Evolutionary conservation across 805 yeast genomes (phyloP).

Genomic region (Yarrowia sp.): DNA sequence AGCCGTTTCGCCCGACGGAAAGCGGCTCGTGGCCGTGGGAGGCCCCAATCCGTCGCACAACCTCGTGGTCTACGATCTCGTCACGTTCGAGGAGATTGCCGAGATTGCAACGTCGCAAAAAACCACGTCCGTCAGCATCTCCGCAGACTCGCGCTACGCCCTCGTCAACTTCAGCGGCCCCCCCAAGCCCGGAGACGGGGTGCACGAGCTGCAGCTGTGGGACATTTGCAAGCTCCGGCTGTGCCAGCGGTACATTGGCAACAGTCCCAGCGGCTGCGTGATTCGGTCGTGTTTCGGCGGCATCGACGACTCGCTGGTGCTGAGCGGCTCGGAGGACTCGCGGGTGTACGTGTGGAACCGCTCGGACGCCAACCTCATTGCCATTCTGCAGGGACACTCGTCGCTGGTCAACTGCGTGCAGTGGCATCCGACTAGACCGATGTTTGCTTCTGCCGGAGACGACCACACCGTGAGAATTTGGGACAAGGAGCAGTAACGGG

Average conservation of each 20-base stretch:
- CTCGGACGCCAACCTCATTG: slow-evolving; percentile 63
- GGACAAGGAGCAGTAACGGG: slow-evolving; percentile 26
- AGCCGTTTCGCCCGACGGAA: slow-evolving; percentile 63
- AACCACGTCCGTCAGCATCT: slow-evolving; percentile 62
- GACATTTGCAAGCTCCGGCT: slow-evolving; percentile 59
- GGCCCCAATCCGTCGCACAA: slow-evolving; percentile 48
- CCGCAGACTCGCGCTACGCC: slow-evolving; percentile 54
- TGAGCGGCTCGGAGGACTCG: slow-evolving; percentile 86
- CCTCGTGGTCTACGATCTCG: slow-evolving; percentile 57
- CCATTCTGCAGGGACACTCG: slow-evolving; percentile 59
- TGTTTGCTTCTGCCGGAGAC: slow-evolving; percentile 85
- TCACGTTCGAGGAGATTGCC: slow-evolving; percentile 44
- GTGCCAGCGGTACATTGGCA: slow-evolving; percentile 66
- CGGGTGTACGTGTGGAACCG: slow-evolving; percentile 75
- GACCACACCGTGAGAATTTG: slow-evolving; percentile 63
- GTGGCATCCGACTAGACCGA: slow-evolving; percentile 54
- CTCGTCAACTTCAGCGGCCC: slow-evolving; percentile 45
- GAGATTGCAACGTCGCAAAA: slow-evolving; percentile 54
- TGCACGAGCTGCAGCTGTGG: slow-evolving; percentile 68
- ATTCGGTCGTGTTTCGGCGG: slow-evolving; percentile 79
- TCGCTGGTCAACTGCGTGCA: slow-evolving; percentile 74
- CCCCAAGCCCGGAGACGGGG: slow-evolving; percentile 1
- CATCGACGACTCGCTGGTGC: slow-evolving; percentile 61
- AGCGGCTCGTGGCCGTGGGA: slow-evolving; percentile 59
- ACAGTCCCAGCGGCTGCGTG: slow-evolving; percentile 64